A percentile compares a stretch with the other conserved stretches of the same genome.
Conservation (phyloP, 257 asterid genomes). For the Solanum pinnatisectum region DNA sequence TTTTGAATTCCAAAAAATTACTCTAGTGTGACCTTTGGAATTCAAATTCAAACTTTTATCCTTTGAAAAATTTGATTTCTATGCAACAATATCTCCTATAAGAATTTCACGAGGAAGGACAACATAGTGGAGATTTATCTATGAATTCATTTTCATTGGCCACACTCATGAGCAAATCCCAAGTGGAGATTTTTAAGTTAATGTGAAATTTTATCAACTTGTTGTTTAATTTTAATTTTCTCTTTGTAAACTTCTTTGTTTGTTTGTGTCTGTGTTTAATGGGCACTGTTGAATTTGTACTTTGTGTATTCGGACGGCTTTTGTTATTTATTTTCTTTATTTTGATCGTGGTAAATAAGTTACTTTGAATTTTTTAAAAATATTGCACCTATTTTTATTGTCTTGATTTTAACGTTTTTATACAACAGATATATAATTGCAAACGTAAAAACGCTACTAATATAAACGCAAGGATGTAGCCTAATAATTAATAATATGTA, state of each 20-base stretch:
- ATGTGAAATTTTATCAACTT: not conserved
- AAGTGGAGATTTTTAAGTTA: no score
- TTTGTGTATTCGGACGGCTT: not conserved
- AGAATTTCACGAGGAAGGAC: no score
- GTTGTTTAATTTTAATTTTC: not conserved
- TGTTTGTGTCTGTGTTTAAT: not conserved
- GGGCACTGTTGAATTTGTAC: not conserved
- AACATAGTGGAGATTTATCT: no score
- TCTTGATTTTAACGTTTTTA: not conserved
- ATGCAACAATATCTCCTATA: no score
- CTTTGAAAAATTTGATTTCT: no score
- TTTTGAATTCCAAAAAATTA: not conserved
- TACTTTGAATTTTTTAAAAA: not conserved
- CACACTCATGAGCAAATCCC: no score
- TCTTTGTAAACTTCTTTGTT: not conserved
- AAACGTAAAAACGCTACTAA: not conserved
- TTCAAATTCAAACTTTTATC: no score
- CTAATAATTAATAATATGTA: fast-evolving
- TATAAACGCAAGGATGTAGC: not conserved
- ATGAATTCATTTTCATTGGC: no score
- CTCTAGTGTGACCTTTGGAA: no score
- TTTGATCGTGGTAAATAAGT: not conserved
- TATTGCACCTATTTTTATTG: not conserved
- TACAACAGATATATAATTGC: not conserved
- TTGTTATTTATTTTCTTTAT: not conserved